phyloP scores from a whole-genome alignment of 1,284 basidiomycete species.

The Ustilago xerochloae region DNA sequence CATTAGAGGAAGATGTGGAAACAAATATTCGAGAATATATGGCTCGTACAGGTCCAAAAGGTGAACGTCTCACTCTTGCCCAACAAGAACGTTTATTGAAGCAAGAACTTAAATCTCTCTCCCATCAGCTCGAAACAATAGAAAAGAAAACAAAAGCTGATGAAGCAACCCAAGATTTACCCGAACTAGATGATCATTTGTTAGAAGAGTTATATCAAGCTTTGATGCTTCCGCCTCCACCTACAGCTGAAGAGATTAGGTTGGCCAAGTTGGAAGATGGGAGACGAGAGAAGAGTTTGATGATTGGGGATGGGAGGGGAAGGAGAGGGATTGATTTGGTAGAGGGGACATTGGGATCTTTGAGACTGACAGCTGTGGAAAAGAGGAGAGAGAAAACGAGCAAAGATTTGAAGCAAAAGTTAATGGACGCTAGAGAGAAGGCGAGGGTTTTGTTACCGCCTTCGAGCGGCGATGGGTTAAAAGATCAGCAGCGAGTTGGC shows the following conservation, averaged over 20 bases:
- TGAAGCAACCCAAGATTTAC: slow-evolving; percentile 51
- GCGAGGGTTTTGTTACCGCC: slow-evolving; percentile 29
- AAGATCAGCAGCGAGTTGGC: too few relatives aligned
- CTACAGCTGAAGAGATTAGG: slow-evolving; percentile 37
- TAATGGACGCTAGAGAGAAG: slow-evolving; percentile 39
- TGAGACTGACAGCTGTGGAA: slow-evolving; percentile 16
- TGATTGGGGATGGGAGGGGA: background rate
- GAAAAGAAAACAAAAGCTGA: slow-evolving; percentile 52
- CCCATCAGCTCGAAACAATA: slow-evolving; percentile 34
- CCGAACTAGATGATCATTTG: slow-evolving; percentile 56
- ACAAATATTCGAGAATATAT: slow-evolving; percentile 37
- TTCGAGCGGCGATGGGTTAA: background rate
- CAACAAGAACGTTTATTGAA: slow-evolving; percentile 47
- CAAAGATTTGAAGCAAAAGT: slow-evolving; percentile 27
- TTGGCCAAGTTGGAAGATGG: slow-evolving; percentile 33
- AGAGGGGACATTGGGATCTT: background rate
- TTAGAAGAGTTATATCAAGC: slow-evolving; percentile 62
- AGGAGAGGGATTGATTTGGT: slow-evolving; percentile 16
- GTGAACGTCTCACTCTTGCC: slow-evolving; percentile 35
- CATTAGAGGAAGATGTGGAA: slow-evolving; percentile 27
- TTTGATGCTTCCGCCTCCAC: slow-evolving; percentile 44
- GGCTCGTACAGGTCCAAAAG: slow-evolving; percentile 37
- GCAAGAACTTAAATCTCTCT: slow-evolving; percentile 51
- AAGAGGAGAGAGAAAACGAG: slow-evolving; percentile 2
- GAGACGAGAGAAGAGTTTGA: slow-evolving; percentile 19